A percentile compares a stretch with the other conserved stretches of the same genome.
Conservation (phyloP, 2,329 filamentous ascomycete species). For the Aspergillus phoenicis region DNA sequence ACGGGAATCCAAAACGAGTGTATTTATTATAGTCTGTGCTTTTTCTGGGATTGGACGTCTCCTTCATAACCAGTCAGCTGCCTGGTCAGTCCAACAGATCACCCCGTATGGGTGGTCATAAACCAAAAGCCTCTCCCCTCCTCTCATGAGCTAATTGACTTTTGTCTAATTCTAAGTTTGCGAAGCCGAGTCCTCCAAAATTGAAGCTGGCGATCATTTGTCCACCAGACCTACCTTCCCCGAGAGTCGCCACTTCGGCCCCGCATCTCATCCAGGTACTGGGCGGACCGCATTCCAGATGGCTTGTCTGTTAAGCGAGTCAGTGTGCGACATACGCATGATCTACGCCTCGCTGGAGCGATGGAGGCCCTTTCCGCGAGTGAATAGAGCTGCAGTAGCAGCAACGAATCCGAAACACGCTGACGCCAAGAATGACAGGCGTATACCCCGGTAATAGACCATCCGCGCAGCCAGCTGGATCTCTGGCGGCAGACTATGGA, state of each 20-base stretch:
- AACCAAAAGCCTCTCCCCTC: not conserved
- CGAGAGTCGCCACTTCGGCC: not conserved
- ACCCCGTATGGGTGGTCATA: not conserved
- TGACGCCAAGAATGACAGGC: slow-evolving; percentile 59
- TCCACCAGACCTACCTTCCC: not conserved
- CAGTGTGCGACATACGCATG: not conserved
- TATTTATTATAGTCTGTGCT: not conserved
- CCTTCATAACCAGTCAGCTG: not conserved
- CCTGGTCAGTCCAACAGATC: not conserved
- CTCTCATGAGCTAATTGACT: not conserved
- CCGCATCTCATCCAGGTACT: not conserved
- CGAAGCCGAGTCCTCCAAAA: not conserved
- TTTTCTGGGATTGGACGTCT: not conserved
- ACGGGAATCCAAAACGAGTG: not conserved
- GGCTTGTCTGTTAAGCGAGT: not conserved
- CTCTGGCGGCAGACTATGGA: slow-evolving; percentile 58
- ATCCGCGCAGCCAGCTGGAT: slow-evolving; percentile 59
- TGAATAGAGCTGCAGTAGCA: slow-evolving; percentile 52
- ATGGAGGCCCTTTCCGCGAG: slow-evolving; percentile 40
- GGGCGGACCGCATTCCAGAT: not conserved
- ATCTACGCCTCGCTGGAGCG: slow-evolving; percentile 4
- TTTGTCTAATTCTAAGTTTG: not conserved
- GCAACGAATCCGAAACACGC: slow-evolving; percentile 56
- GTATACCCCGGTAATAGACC: slow-evolving; percentile 63
- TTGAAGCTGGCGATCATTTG: not conserved